Conservation (phyloP, 768 basidiomycete genomes). For the Cyathus striatus region DNA sequence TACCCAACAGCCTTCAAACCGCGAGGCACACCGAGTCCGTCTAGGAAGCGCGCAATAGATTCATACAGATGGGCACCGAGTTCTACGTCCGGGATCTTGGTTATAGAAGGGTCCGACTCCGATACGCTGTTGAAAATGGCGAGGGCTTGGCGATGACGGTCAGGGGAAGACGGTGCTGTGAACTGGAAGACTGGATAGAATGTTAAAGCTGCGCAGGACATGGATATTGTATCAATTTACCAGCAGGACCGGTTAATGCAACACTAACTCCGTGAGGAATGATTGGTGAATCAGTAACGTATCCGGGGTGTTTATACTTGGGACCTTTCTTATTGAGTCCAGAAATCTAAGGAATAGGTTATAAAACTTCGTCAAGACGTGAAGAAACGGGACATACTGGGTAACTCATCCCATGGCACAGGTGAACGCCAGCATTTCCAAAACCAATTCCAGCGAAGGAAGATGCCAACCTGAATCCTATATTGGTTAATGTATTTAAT, state of each 20-base stretch:
- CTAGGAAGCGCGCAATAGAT: slow-evolving; percentile 84
- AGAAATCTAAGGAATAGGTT: slow-evolving; percentile 55
- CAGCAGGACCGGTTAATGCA: slow-evolving; percentile 85
- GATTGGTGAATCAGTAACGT: slow-evolving; percentile 79
- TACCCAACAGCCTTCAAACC: slow-evolving; percentile 78
- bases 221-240: slow-evolving; percentile 21
- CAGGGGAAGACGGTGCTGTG: slow-evolving; percentile 90
- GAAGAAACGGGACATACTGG: slow-evolving; percentile 45
- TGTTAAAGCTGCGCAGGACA: not conserved
- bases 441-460: slow-evolving; percentile 96
- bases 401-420: slow-evolving; percentile 89
- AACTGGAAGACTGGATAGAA: slow-evolving; percentile 97
- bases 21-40: slow-evolving; percentile 78
- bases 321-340: slow-evolving; percentile 93
- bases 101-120: slow-evolving; percentile 63
- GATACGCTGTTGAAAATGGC: slow-evolving; percentile 74
- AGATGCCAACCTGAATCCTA: slow-evolving; percentile 76
- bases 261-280: slow-evolving; percentile 89
- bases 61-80: slow-evolving; percentile 79
- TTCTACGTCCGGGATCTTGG: slow-evolving; percentile 71
- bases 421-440: slow-evolving; percentile 88
- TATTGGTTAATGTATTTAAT: no score
- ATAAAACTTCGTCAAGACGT: not conserved
- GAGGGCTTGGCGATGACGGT: slow-evolving; percentile 84
- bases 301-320: slow-evolving; percentile 88